Percentiles rank a stretch among this genome's conserved stretches.
These are phyloP conservation scores for Colletotrichum magnum DNA, from an alignment of 2,329 filamentous ascomycete genomes.

Conservation along the genomic window DNA sequence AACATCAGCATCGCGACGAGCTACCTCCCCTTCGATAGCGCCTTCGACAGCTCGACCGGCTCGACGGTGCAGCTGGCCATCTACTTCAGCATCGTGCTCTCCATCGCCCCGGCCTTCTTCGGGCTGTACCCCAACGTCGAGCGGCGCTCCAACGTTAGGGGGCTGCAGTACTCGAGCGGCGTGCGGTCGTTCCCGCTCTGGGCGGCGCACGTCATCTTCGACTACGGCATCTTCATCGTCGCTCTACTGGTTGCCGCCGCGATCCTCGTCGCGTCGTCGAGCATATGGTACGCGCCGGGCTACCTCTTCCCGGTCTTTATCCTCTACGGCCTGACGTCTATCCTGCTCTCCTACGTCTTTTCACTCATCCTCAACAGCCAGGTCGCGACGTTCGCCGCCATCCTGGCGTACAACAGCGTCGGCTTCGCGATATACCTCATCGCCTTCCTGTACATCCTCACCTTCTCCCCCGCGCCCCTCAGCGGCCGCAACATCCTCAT, in stretches of 20 bases:
- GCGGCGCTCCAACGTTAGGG: constrained; percentile 82
- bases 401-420: constrained; percentile 81
- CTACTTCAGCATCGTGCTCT: constrained; percentile 85
- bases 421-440: constrained; percentile 81
- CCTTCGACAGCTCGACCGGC: constrained; percentile 73
- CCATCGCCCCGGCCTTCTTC: constrained; percentile 87
- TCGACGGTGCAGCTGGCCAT: constrained; percentile 84
- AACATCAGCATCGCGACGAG: constrained; percentile 78
- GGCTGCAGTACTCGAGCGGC: constrained; percentile 92
- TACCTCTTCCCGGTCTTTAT: constrained; percentile 82
- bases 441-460: constrained; percentile 71
- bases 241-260: constrained; percentile 77
- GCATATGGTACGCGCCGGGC: constrained; percentile 82
- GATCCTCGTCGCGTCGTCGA: constrained; percentile 76
- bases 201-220: constrained; percentile 85
- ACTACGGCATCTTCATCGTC: constrained; percentile 80
- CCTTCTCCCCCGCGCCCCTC: constrained; percentile 66
- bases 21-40: constrained; percentile 82
- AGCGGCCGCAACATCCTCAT: constrained; percentile 75
- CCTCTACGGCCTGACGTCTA: constrained; percentile 81
- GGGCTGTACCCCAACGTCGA: constrained; percentile 89
- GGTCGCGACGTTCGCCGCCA: constrained; percentile 86
- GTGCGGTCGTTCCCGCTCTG: constrained; percentile 86
- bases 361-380: constrained; percentile 86
- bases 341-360: constrained; percentile 82